Conservation (phyloP, 495 filamentous ascomycete species). For the Neurospora sp. region DNA sequence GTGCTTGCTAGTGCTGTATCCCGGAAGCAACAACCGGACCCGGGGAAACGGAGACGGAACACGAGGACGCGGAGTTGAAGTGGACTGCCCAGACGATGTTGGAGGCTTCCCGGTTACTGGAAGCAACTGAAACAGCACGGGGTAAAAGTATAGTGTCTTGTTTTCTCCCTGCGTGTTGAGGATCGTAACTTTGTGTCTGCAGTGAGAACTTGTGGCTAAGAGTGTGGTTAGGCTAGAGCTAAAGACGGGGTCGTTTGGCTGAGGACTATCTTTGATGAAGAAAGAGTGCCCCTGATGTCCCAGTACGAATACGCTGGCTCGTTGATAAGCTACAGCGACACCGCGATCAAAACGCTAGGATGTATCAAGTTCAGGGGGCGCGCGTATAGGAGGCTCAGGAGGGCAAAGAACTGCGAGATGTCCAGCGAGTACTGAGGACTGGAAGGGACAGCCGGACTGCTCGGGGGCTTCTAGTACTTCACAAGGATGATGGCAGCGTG, state of each 20-base stretch:
- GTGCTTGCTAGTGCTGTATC: not conserved
- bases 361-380: not conserved
- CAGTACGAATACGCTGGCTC: not conserved
- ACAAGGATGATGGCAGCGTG: not conserved
- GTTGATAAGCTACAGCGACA: not conserved
- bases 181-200: not conserved
- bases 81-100: not conserved
- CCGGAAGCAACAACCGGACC: not conserved
- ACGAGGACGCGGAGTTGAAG: not conserved
- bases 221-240: not conserved
- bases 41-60: not conserved
- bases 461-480: not conserved
- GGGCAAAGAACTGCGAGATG: not conserved
- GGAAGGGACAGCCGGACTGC: not conserved
- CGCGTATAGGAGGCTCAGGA: not conserved
- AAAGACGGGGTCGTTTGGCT: not conserved
- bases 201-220: not conserved
- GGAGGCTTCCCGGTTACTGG: not conserved
- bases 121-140: not conserved
- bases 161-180: not conserved
- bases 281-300: not conserved
- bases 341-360: not conserved
- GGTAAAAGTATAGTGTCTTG: not conserved
- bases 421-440: not conserved
- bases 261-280: not conserved